Percentiles rank a stretch among this genome's conserved stretches.
Conservation (phyloP, 768 basidiomycete genomes). For the Mycena alexandri region DNA sequence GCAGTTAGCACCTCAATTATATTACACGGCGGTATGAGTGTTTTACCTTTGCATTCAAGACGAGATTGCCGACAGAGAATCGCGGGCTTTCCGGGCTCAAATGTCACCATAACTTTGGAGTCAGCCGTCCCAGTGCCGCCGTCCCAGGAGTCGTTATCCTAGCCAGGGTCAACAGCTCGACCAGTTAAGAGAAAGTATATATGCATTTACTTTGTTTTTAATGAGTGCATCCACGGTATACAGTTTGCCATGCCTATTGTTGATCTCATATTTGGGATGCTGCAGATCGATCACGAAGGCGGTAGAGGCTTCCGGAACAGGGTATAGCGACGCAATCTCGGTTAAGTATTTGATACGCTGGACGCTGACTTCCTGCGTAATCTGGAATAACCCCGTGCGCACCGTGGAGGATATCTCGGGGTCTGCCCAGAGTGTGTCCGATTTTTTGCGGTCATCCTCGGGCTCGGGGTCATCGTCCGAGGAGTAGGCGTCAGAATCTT, state of each 20-base stretch:
- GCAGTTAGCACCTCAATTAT: too few species aligned
- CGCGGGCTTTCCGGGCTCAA: neutral
- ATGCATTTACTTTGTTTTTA: constrained; percentile 39
- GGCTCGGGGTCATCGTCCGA: neutral
- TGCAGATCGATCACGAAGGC: constrained; percentile 37
- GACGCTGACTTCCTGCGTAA: constrained; percentile 33
- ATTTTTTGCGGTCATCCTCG: neutral
- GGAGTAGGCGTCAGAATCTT: neutral
- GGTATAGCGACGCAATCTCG: constrained; percentile 26
- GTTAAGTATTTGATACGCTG: constrained; percentile 34
- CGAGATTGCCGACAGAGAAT: constrained; percentile 15
- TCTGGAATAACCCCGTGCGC: neutral
- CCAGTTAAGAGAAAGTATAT: neutral
- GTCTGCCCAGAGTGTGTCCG: constrained; percentile 16
- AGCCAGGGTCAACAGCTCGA: neutral
- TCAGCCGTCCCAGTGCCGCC: constrained; percentile 6
- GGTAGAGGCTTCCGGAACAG: constrained; percentile 26
- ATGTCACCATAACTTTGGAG: neutral
- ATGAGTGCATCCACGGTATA: constrained; percentile 37
- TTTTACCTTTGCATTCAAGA: constrained; percentile 9
- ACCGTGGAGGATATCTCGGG: neutral
- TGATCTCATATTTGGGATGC: constrained; percentile 32
- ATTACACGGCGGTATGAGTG: too few species aligned
- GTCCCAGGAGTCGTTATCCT: constrained; percentile 30
- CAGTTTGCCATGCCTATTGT: constrained; percentile 22